Evolutionary conservation across 495 filamentous ascomycete genomes (phyloP), one percentile per base, ranked within the genome.

Genomic region (Xylaria sp.): DNA sequence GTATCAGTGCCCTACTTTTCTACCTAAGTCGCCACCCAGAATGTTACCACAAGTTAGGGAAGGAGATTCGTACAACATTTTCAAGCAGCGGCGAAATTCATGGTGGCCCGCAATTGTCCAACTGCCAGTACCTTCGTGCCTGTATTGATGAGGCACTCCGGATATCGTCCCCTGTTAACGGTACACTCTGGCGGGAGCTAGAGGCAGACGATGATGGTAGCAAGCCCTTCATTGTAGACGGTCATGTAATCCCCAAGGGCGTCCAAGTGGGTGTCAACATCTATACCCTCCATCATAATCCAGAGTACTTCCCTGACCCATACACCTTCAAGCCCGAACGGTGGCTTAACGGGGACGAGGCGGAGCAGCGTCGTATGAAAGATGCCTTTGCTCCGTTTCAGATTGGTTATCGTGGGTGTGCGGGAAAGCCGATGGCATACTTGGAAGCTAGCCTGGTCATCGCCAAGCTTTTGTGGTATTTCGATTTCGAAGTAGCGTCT

Each of bases 121-220:
- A 82, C 7, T 76, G 86, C 26, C 80, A 82, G 72, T 82, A 86
- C 59, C 75, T 80, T 2, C 78, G 79, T n/a, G 82, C 81, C 2
- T 83, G 86, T 73, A 86, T 91, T 67, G 87, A 91, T 68, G 90
- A 92, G 68, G 75, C 85, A 0, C 77, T 92, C 71, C 85, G 90
- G 19, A 75, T 91, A 50, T 81, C 83, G 0, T 89, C 89, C 7
- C 79, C 88, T 5, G 86, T 88, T 0, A 67, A 76, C 5, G 83
- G 81, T 6, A 74, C 79, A 0, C 76, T 90, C 0, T 85, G 86
- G 24, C 83, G 89, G 3, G 75, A 81, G 61, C 61, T 57, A 5
- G 40, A 19, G 29, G 55, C 53, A 19, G 57, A 66, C n/a, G 71
- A 72, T 8, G 43, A 61, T n/a, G 55, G 43, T 3, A 86, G 84